phyloP scores from a whole-genome alignment of 2,329 filamentous ascomycete genomes.

The Nigrospora osmanthi region DNA sequence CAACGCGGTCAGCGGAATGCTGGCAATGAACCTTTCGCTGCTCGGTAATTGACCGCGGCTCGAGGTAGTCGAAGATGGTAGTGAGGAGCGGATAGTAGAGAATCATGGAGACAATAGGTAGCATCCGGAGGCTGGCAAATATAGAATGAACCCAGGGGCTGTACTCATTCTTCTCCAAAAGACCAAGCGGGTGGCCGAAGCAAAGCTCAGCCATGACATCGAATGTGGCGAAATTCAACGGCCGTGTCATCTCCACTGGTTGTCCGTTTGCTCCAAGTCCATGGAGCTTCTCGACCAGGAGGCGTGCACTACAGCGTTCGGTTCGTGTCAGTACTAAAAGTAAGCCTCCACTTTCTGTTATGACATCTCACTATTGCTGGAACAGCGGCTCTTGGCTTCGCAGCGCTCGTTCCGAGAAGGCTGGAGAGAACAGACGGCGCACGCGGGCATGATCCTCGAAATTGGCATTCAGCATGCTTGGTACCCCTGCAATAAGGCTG shows the following conservation, averaged over 20 bases:
- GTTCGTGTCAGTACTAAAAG: too few relatives aligned
- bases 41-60: conserved; percentile 10
- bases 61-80: conserved; percentile 8
- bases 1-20: conserved; percentile 15
- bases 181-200: conserved; percentile 10
- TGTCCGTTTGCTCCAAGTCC: conserved; percentile 11
- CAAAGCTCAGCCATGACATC: conserved; percentile 13
- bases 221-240: conserved; percentile 11
- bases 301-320: neutral
- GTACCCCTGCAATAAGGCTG: conserved; percentile 1
- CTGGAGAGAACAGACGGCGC: conserved; percentile 10
- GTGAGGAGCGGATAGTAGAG: conserved; percentile 10
- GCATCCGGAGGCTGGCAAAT: conserved; percentile 13
- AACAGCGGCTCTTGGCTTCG: conserved; percentile 16
- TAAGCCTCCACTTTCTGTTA: neutral
- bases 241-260: conserved; percentile 10
- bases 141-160: conserved; percentile 11
- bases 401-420: conserved; percentile 12
- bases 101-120: conserved; percentile 9
- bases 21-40: conserved; percentile 8
- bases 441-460: conserved; percentile 9
- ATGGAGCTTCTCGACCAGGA: conserved; percentile 25
- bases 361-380: conserved; percentile 8
- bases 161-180: conserved; percentile 10
- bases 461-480: conserved; percentile 9